These are phyloP conservation scores for Rostrohypoxylon terebratum DNA, from an alignment of 495 filamentous ascomycete species.

Conservation along the genomic window DNA sequence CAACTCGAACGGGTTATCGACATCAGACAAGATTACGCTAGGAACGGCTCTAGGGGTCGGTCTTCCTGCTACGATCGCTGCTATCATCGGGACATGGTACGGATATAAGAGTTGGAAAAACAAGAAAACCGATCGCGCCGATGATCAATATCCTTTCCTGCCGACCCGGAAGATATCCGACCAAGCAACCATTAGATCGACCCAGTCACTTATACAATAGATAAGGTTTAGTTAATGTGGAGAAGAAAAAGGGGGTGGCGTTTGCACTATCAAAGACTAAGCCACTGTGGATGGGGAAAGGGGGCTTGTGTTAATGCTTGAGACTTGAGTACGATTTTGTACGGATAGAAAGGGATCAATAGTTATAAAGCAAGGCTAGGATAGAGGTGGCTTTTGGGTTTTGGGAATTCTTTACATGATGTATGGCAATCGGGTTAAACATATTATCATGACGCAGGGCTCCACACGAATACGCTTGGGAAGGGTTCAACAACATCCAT, in stretches of 20 bases:
- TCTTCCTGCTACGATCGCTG: neutral
- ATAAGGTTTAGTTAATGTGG: neutral
- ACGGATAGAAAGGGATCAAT: neutral
- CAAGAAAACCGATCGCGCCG: neutral
- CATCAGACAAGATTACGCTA: neutral
- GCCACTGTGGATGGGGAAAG: neutral
- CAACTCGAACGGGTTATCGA: neutral
- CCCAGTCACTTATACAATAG: neutral
- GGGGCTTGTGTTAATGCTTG: neutral
- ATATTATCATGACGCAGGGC: neutral
- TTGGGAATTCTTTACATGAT: neutral
- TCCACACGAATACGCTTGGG: neutral
- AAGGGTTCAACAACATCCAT: neutral
- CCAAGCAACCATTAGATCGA: neutral
- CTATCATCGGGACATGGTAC: constrained; percentile 2
- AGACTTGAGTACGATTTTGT: neutral
- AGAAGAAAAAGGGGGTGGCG: neutral
- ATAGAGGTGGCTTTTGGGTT: neutral
- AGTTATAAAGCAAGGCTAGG: neutral
- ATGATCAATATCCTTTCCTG: neutral
- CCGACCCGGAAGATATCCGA: neutral
- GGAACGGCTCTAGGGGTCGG: neutral
- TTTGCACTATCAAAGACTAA: neutral
- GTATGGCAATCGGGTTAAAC: neutral
- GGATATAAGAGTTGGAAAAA: neutral